phyloP scores from a whole-genome alignment of 441 rosid genomes.

The Viola pubescens region DNA sequence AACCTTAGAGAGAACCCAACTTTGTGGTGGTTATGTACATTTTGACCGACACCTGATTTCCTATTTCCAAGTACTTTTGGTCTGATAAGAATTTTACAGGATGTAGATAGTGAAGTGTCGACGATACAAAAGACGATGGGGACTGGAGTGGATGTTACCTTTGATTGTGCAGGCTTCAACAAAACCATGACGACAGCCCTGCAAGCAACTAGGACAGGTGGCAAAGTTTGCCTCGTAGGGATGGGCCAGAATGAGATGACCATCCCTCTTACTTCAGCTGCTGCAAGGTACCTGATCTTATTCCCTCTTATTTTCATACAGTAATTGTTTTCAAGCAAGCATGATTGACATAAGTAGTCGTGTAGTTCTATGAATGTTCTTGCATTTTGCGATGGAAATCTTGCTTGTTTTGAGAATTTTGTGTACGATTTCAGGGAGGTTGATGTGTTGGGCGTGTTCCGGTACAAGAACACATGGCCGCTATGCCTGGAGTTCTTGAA shows the following conservation, averaged over 20 bases:
- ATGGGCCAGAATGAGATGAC: conserved; percentile 68
- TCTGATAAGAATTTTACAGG: conserved; percentile 28
- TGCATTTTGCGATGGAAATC: too few species aligned
- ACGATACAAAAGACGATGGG: conserved; percentile 46
- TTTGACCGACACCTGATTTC: neutral
- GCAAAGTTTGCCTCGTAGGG: conserved; percentile 85
- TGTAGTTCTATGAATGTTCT: neutral
- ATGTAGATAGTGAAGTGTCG: conserved; percentile 42
- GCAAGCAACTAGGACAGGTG: conserved; percentile 53
- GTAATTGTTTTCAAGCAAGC: too few species aligned
- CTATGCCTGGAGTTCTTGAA: conserved; percentile 63
- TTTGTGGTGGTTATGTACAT: too few species aligned
- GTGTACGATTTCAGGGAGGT: conserved; percentile 55
- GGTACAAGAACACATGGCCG: conserved; percentile 91
- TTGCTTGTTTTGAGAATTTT: neutral
- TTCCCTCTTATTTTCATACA: neutral
- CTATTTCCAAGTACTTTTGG: neutral
- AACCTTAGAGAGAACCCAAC: too few species aligned
- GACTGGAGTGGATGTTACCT: conserved; percentile 50
- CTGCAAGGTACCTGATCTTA: conserved; percentile 47
- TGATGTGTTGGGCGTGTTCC: conserved; percentile 68
- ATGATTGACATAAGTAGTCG: too few species aligned
- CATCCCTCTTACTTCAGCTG: conserved; percentile 74
- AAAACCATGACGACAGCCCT: conserved; percentile 79
- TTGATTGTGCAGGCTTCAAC: conserved; percentile 70